Evolutionary conservation across 1,139 yeast genomes (phyloP), one percentile per base, ranked within the genome.

Genomic region (Lodderomyces metapsilosis): DNA sequence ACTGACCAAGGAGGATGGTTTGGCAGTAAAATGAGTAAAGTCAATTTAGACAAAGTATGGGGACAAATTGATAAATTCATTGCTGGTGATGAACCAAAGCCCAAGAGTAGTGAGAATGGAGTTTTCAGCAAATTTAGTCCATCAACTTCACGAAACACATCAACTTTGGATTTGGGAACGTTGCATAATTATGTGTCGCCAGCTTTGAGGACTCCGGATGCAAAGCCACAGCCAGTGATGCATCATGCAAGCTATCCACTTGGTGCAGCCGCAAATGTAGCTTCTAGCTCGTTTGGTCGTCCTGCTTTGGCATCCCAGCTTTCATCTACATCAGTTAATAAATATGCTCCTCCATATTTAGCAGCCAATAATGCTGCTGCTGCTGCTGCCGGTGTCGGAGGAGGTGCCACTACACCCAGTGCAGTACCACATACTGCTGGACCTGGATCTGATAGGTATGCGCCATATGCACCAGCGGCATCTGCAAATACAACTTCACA

Each of bases 11-110:
- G 83, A 1, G 38, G 38, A n/a, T 82, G 88, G 88, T 74, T 82
- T 50, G 74, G 82, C 20, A 15, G 32, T 16, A 81, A 77, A 68
- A 73, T 85, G 52, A 69, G 85, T 30, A 82, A 82, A 56, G 95
- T 94, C 11, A 86, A 84, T 52, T 68, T 89, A 45, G 95, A 89
- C 53, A 84, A 80, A 55, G 83, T 89, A 45, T 86, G 95, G 94
- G 92, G 91, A 7, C 89, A 85, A 40, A 69, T 89, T 47, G 95
- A 88, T 58, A 88, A 88, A 59, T 88, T 91, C 58, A 92, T 92
- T 48, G 96, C 88, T 41, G 92, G 83, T 36, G 96, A 88, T 41
- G 91, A 82, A 37, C 51, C 58, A 1, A 64, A 65, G 7, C 47
- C 68, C 3, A 40, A 44, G n/a, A 42, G 33, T 8, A 67, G 62